phyloP scores from a whole-genome alignment of 139 green algal species.

The Volvox africanus region DNA sequence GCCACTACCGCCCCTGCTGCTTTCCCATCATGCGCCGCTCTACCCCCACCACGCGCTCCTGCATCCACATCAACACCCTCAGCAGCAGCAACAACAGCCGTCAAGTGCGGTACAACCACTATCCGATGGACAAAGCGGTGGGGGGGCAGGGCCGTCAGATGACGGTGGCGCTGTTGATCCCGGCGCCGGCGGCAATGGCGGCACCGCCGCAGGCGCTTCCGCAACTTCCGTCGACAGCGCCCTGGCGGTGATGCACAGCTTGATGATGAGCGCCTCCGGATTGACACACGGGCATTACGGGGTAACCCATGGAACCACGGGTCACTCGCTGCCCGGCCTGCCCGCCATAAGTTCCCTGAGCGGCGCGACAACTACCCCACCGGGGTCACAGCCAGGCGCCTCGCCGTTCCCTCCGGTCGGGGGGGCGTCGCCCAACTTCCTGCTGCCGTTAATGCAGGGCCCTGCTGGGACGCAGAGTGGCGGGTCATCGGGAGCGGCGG shows the following conservation, averaged over 20 bases:
- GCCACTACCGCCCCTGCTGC: background rate
- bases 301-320: background rate
- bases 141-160: background rate
- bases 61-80: background rate
- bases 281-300: background rate
- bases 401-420: background rate
- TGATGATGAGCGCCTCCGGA: background rate
- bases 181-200: background rate
- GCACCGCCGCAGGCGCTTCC: background rate
- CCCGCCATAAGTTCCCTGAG: background rate
- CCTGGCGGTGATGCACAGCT: conserved; percentile 17
- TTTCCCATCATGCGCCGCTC: background rate
- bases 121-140: background rate
- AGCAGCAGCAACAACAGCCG: conserved; percentile 25
- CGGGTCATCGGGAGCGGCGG: background rate
- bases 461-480: background rate
- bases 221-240: conserved; percentile 3
- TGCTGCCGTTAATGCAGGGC: conserved; percentile 24
- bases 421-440: background rate
- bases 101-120: background rate
- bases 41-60: background rate
- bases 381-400: background rate
- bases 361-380: background rate
- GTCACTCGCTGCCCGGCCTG: background rate
- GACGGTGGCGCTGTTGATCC: background rate